A percentile compares a stretch with the other conserved stretches of the same genome.
These are phyloP conservation scores for Phoma sp. DNA, from an alignment of 2,329 filamentous ascomycete genomes.

Conservation along the genomic window DNA sequence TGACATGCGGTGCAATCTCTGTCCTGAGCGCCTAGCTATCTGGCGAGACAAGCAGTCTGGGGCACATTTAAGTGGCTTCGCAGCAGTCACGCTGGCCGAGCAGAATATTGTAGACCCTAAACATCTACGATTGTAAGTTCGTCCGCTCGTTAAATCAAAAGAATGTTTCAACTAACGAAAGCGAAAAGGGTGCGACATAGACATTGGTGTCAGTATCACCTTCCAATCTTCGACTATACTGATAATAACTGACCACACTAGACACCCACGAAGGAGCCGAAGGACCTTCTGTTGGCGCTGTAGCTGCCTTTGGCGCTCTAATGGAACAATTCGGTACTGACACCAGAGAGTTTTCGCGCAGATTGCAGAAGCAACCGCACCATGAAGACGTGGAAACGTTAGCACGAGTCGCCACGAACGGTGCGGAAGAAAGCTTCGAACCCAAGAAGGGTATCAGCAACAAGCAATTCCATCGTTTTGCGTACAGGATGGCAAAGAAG, in stretches of 20 bases:
- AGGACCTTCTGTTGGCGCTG: constrained; percentile 12
- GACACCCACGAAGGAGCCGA: constrained; percentile 30
- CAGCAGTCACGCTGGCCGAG: constrained; percentile 17
- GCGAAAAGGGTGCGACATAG: constrained; percentile 22
- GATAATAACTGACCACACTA: constrained; percentile 7
- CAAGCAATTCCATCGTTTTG: constrained; percentile 18
- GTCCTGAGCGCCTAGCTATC: constrained; percentile 24
- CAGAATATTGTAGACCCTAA: constrained; percentile 13
- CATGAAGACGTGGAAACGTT: neutral
- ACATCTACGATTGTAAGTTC: constrained; percentile 21
- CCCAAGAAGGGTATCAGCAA: constrained; percentile 7
- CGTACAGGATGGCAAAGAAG: constrained; percentile 25
- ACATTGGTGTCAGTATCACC: constrained; percentile 24
- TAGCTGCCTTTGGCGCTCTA: constrained; percentile 22
- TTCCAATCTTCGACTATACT: neutral
- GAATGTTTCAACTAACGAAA: neutral
- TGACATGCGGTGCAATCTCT: constrained; percentile 27
- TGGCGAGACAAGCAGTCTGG: constrained; percentile 29
- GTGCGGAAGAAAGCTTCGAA: neutral
- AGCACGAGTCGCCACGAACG: neutral
- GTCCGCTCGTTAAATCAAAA: too few species aligned
- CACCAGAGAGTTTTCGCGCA: constrained; percentile 19
- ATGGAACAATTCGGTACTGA: constrained; percentile 17
- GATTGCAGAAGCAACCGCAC: constrained; percentile 12
- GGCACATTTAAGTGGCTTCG: constrained; percentile 25